Percentiles rank a stretch among this genome's conserved stretches.
Conservation (phyloP, 176 grass and related monocot genomes). For the Alloteropsis semialata region DNA sequence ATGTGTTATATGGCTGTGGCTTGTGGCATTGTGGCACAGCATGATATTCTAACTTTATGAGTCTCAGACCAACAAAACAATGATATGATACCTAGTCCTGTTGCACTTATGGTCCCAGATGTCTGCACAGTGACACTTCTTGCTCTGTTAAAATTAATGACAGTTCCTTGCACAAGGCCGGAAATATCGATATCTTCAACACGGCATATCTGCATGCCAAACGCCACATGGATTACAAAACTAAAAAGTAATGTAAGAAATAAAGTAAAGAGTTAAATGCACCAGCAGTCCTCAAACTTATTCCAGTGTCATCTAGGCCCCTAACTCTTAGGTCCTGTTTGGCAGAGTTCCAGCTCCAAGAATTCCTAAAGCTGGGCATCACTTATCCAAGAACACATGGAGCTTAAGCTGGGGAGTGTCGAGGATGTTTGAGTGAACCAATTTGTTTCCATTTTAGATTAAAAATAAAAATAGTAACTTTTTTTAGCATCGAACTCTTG, state of each 20-base stretch:
- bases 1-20: not conserved
- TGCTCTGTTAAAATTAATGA: slow-evolving; percentile 88
- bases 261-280: not conserved
- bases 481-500: not conserved
- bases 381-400: not conserved
- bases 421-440: not conserved
- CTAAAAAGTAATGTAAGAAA: not conserved
- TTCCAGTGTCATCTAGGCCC: not conserved
- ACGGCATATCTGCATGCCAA: slow-evolving; percentile 77
- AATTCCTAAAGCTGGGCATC: not conserved
- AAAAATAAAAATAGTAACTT: not conserved
- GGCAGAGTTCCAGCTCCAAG: not conserved
- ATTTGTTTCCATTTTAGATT: not conserved
- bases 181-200: slow-evolving; percentile 97
- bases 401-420: not conserved
- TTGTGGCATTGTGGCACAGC: not conserved
- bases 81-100: slow-evolving; percentile 63
- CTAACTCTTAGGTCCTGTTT: not conserved
- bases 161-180: slow-evolving; percentile 92
- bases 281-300: not conserved
- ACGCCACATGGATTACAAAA: slow-evolving; percentile 19
- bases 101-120: slow-evolving; percentile 79
- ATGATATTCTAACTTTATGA: not conserved
- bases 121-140: slow-evolving; percentile 69
- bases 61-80: not conserved